Percentiles rank a stretch among this genome's conserved stretches.
phyloP scores from a whole-genome alignment of 2,329 filamentous ascomycete species.

The Colletotrichum neosansevieriae region DNA sequence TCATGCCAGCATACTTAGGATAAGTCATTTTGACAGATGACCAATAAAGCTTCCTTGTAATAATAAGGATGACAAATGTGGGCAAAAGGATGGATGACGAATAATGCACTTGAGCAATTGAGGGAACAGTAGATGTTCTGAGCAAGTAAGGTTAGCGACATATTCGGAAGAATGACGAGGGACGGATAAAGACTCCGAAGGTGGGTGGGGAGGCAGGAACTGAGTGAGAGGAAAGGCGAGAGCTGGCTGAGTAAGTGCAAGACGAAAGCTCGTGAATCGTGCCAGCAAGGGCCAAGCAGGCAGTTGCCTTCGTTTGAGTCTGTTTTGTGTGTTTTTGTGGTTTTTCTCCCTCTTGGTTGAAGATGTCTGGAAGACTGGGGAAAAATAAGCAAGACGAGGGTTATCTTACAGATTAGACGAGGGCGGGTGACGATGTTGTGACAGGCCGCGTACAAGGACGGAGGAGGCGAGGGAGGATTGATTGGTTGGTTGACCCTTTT shows the following conservation, averaged over 20 bases:
- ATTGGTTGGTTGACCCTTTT: too few relatives aligned
- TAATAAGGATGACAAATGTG: conserved; percentile 3
- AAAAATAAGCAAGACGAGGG: not conserved
- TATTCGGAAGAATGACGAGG: not conserved
- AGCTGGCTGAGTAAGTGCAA: too few relatives aligned
- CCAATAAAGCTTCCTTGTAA: not conserved
- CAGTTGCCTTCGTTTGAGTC: too few relatives aligned
- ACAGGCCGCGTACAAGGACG: not conserved
- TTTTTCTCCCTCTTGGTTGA: too few relatives aligned
- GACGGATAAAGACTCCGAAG: not conserved
- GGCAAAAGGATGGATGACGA: not conserved
- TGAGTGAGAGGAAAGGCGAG: not conserved
- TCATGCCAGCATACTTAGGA: conserved; percentile 4
- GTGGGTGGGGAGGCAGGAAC: too few relatives aligned
- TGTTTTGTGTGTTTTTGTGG: too few relatives aligned
- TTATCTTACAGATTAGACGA: not conserved
- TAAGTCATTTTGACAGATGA: conserved; percentile 9
- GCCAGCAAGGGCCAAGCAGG: too few relatives aligned
- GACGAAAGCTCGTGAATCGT: too few relatives aligned
- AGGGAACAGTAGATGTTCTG: conserved; percentile 15
- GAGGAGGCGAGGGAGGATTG: not conserved
- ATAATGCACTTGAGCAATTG: not conserved
- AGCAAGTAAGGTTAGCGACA: not conserved
- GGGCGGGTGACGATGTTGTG: not conserved
- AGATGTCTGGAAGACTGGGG: not conserved